These are phyloP conservation scores for Cladophialophora chaetospira DNA, from an alignment of 2,329 filamentous ascomycete species.

Conservation along the genomic window DNA sequence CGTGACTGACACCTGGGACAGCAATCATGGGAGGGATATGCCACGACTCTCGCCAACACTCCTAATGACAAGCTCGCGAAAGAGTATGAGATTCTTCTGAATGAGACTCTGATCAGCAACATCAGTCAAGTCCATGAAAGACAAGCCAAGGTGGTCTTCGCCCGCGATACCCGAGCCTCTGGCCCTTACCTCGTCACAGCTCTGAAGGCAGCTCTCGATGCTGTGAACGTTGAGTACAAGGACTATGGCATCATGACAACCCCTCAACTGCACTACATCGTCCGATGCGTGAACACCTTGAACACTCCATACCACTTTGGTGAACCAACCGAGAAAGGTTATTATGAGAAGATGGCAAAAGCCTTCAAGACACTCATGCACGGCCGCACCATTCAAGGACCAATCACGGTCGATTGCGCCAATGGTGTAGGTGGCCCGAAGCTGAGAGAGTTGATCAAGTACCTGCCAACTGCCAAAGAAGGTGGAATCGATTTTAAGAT, in stretches of 20 bases:
- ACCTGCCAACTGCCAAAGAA: constrained; percentile 67
- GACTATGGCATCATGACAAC: constrained; percentile 94
- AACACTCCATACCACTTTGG: constrained; percentile 86
- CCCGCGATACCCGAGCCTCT: constrained; percentile 89
- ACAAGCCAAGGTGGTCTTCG: constrained; percentile 81
- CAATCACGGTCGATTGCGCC: constrained; percentile 87
- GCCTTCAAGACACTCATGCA: constrained; percentile 85
- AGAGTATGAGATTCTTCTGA: constrained; percentile 73
- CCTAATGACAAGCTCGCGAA: constrained; percentile 72
- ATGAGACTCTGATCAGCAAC: constrained; percentile 67
- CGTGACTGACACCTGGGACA: constrained; percentile 37
- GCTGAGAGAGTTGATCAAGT: constrained; percentile 80
- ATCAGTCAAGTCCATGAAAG: constrained; percentile 57
- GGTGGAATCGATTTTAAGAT: constrained; percentile 78
- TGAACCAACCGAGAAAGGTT: constrained; percentile 83
- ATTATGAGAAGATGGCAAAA: constrained; percentile 86
- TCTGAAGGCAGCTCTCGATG: constrained; percentile 76
- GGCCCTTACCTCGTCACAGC: constrained; percentile 80
- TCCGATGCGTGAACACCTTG: constrained; percentile 90
- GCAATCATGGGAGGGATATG: constrained; percentile 85
- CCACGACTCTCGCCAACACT: constrained; percentile 86
- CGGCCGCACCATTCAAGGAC: constrained; percentile 71
- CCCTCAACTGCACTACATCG: constrained; percentile 96
- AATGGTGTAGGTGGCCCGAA: constrained; percentile 96
- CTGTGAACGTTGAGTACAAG: constrained; percentile 70